Percentiles rank a stretch among this genome's conserved stretches.
Conservation (phyloP, 148 eudicot genomes). For the Mesembryanthemum crystallinum region DNA sequence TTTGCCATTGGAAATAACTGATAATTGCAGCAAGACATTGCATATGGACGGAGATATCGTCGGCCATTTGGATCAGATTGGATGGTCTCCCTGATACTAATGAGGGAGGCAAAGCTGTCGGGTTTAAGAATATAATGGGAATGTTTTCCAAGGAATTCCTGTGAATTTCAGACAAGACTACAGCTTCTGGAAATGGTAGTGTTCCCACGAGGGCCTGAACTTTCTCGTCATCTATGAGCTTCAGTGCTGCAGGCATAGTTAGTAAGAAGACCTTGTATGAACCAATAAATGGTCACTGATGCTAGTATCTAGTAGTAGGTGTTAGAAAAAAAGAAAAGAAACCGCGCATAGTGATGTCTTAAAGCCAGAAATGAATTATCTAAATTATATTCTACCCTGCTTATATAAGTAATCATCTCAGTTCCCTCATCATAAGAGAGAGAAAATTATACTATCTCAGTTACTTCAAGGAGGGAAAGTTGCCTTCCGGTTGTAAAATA, state of each 20-base stretch:
- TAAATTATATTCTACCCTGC: no score
- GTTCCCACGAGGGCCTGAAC: slow-evolving; percentile 32
- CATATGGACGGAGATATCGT: slow-evolving; percentile 29
- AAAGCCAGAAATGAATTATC: no score
- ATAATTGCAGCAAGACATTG: slow-evolving; percentile 43
- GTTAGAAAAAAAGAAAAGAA: no score
- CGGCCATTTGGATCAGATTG: slow-evolving; percentile 30
- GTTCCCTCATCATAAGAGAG: no score
- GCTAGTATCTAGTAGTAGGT: no score
- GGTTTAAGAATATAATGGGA: slow-evolving; percentile 32
- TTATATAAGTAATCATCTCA: no score
- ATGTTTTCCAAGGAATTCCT: background rate
- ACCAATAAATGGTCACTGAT: no score
- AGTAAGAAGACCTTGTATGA: no score
- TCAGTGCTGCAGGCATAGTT: slow-evolving; percentile 24
- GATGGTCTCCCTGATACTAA: slow-evolving; percentile 2
- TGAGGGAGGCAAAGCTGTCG: slow-evolving; percentile 23
- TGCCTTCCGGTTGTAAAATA: no score
- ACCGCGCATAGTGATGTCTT: no score
- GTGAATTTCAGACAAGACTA: slow-evolving; percentile 21
- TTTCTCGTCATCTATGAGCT: slow-evolving; percentile 14
- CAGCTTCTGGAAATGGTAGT: slow-evolving; percentile 28
- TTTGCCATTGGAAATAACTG: slow-evolving; percentile 40
- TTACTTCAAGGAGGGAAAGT: no score
- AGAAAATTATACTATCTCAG: no score